Base-by-base conservation (phyloP, 768 basidiomycete species). In the Collybia sp. region DNA sequence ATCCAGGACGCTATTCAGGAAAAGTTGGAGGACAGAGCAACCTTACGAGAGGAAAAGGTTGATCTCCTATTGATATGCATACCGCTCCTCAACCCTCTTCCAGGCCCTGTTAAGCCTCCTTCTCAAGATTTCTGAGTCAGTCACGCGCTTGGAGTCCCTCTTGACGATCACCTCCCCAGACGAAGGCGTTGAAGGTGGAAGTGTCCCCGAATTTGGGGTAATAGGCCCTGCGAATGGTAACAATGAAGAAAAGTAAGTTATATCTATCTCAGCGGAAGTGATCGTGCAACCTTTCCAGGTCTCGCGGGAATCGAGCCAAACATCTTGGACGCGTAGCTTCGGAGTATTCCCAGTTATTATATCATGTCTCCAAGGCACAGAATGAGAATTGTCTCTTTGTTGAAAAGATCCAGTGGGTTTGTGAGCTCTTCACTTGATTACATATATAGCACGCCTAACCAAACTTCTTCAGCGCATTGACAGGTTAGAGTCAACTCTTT, bases 331-430 rank as follows among this genome's bases (percentile, higher is more conserved):
- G 94, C 42, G 88, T 94, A 20, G 91, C 93, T 12, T 74, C 82
- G 8, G 96, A 97, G 64, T 98, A 95, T 59, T 88, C 80, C 9
- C 94, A 98, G 59, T 74, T 98, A 15, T 72, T 93, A 18, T 99
- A 99, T 61, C 88, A 96, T 53, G 77, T 80, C 18, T 77, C 81
- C 15, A 95, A 96, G 63, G 92, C 94, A 10, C 72, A 78, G 5
- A 66, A 68, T 9, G 88, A 93, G 55, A 77, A 79, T 1, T 93
- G 92, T 51, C 78, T 72, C 1, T 93, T 91, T 52, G 82, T 95
- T 2, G 77, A 84, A 45, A 85, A 88, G 53, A 76, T 94, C 5
- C 83, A 91, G 73, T 88, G 87, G 79, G 95, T 97, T 60, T 63
- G 71, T 75, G 48, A 60, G 52, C 53, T 51, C 55, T 47, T 48